phyloP scores from a whole-genome alignment of 192 early-diverging fungal genomes.

The Thoreauomyces humboldtii region DNA sequence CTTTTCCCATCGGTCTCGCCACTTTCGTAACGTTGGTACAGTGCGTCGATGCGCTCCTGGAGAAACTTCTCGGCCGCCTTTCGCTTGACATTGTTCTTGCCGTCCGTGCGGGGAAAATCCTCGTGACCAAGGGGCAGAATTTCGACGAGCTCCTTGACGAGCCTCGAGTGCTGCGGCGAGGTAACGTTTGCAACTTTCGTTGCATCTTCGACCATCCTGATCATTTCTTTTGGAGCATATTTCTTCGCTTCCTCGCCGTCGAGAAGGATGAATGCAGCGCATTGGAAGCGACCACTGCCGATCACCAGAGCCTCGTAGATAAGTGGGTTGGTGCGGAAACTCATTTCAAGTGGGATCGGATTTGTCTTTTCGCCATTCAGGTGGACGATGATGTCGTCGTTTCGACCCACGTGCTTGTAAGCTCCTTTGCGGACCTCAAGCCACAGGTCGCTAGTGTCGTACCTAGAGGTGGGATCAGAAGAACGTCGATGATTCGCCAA shows the following conservation, averaged over 20 bases:
- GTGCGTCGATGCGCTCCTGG: background rate
- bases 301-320: conserved; percentile 8
- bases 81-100: conserved; percentile 11
- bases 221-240: conserved; percentile 1
- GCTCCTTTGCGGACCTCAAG: background rate
- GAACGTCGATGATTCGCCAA: too few relatives aligned
- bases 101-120: conserved; percentile 10
- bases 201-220: conserved; percentile 1
- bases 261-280: conserved; percentile 12
- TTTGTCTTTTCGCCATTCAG: conserved; percentile 20
- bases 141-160: conserved; percentile 9
- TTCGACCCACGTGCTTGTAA: background rate
- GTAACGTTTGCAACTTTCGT: conserved; percentile 2
- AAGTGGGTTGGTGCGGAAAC: conserved; percentile 4
- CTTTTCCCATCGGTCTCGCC: background rate
- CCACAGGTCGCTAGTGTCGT: conserved; percentile 14
- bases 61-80: background rate
- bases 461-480: too few relatives aligned
- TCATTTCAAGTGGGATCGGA: conserved; percentile 5
- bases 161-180: conserved; percentile 2
- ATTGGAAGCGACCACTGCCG: conserved; percentile 13
- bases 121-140: conserved; percentile 12
- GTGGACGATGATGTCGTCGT: conserved; percentile 13
- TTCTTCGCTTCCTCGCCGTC: conserved; percentile 3
- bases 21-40: conserved; percentile 19